Evolutionary conservation across 495 filamentous ascomycete genomes (phyloP), one percentile per base, ranked within the genome.

Genomic region (Pyronema omphalodes): DNA sequence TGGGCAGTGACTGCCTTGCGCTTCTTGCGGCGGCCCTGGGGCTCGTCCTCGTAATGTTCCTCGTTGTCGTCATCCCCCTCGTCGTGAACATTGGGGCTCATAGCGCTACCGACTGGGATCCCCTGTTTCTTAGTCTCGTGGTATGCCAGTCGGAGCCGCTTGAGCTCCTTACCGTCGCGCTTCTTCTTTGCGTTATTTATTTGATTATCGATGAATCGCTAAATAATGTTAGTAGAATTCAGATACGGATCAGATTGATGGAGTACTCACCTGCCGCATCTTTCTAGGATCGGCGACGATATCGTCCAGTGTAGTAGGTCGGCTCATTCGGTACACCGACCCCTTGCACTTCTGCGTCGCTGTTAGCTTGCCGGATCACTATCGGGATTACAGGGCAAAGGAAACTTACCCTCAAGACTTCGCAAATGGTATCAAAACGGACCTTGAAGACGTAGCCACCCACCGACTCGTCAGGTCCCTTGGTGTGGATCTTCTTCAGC

Each of bases 141-240:
- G 9, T 4, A 36, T 1, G 36, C 17, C 1, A 12, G 11, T 1
- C 47, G 18, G 11, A 50, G 29, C 9, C 47, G 53, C n/a, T 55
- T 62, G 11, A 58, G 55, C 44, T 63, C 60, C 9, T 43, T 51
- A 17, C 56, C 57, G 36, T 63, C 60, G 34, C 45, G 37, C 47
- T 63, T 63, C 51, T 63, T 63, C 23, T 63, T 62, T 15, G 56
- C 53, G 19, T 63, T 63, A 18, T 63, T 63, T 11, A 63, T 63
- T 19, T 63, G 60, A 33, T 63, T 63, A 15, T 63, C 61, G 0
- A 61, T 60, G n/a, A 63, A 63, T 14, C 60, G 55, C 60, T 63
- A 15, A 47, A 47, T 8, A 23, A 9, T 17, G 43, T 58, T 53
- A 57, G 46, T 36, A 51, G 44, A 3, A 29, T 14, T 14, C 19